Conservation (phyloP, 805 yeast species). For the Saturnispora sekii region DNA sequence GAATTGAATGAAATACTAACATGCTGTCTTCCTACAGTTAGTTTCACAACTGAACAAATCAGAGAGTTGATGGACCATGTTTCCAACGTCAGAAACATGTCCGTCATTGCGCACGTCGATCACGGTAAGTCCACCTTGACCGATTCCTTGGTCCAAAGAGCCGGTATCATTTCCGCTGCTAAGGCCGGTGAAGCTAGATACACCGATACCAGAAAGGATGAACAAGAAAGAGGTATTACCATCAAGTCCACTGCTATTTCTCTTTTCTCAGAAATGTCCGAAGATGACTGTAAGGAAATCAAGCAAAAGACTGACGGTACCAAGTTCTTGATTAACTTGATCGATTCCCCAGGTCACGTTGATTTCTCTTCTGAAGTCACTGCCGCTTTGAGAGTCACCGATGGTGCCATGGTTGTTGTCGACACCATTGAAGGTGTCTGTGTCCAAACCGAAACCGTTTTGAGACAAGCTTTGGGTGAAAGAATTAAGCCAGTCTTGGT, state of each 20-base stretch:
- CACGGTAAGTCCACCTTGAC: constrained; percentile 99
- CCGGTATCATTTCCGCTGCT: constrained; percentile 99
- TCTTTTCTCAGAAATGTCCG: constrained; percentile 78
- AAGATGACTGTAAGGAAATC: constrained; percentile 81
- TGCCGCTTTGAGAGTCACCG: constrained; percentile 99
- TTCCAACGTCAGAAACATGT: constrained; percentile 99
- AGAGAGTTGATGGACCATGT: constrained; percentile 99
- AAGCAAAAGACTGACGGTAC: constrained; percentile 87
- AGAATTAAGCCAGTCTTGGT: constrained; percentile 98
- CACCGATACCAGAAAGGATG: constrained; percentile 99
- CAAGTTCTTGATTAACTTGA: constrained; percentile 94
- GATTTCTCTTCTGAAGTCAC: constrained; percentile 99
- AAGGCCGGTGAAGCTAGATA: constrained; percentile 99
- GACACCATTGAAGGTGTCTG: constrained; percentile 99
- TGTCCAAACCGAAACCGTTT: constrained; percentile 99
- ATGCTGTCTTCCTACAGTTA: constrained; percentile 25
- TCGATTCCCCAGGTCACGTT: constrained; percentile 99
- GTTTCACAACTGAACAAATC: constrained; percentile 79
- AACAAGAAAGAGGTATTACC: constrained; percentile 99
- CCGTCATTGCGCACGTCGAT: constrained; percentile 99
- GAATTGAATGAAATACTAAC: constrained; percentile 7
- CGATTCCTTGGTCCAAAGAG: constrained; percentile 97
- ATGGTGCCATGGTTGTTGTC: constrained; percentile 99
- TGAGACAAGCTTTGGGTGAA: constrained; percentile 98
- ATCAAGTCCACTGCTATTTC: constrained; percentile 99